Percentiles rank a stretch among this genome's conserved stretches.
phyloP scores from a whole-genome alignment of 768 basidiomycete genomes.

The Kondoa subrosea region DNA sequence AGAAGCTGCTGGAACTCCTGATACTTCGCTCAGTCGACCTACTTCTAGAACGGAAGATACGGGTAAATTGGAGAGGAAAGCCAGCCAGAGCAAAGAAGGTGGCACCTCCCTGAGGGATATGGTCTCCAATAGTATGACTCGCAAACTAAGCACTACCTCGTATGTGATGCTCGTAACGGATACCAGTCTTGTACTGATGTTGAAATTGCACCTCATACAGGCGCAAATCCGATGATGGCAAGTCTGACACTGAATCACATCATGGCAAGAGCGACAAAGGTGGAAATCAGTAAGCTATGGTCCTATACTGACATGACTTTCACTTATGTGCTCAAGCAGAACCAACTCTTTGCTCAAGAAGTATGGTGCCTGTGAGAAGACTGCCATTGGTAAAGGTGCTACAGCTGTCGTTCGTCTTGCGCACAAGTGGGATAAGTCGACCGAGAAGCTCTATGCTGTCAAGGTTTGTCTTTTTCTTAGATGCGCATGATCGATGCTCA shows the following conservation, averaged over 20 bases:
- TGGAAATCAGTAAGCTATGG: not conserved
- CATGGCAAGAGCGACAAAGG: conserved; percentile 1
- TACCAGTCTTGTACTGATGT: not conserved
- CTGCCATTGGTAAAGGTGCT: conserved; percentile 95
- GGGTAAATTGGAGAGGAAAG: not conserved
- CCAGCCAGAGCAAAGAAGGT: not conserved
- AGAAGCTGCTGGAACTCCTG: not conserved
- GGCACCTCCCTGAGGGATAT: not conserved
- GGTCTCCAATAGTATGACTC: conserved; percentile 1
- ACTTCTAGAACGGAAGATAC: not conserved
- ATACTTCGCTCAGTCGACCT: not conserved
- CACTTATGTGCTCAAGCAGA: not conserved
- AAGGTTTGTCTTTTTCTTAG: conserved; percentile 38
- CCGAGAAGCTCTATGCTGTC: conserved; percentile 90
- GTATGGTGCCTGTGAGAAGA: conserved; percentile 92
- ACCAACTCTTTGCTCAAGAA: conserved; percentile 39
- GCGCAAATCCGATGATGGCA: conserved; percentile 3
- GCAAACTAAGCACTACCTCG: conserved; percentile 4
- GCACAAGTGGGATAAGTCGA: conserved; percentile 87
- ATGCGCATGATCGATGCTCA: conserved; percentile 15
- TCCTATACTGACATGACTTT: not conserved
- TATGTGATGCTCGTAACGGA: not conserved
- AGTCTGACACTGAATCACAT: not conserved
- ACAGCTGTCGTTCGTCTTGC: conserved; percentile 89
- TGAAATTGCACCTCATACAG: too few relatives aligned